Conservation (phyloP, 192 early-diverging fungal genomes). For the Chytriomyces sp. region DNA sequence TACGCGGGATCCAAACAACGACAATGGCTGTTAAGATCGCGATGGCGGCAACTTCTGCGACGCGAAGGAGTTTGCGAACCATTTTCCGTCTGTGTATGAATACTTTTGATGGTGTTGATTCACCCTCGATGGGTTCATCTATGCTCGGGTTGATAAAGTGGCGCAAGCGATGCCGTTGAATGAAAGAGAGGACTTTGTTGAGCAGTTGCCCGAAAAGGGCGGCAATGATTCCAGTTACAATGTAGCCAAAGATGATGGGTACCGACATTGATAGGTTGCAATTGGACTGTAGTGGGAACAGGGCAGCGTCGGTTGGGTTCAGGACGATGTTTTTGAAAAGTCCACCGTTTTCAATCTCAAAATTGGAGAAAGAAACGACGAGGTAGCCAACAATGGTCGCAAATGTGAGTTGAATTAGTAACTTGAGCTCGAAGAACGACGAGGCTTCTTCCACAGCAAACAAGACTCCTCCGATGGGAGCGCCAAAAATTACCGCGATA, state of each 20-base stretch:
- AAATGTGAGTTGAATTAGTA: constrained; percentile 29
- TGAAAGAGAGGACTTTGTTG: constrained; percentile 28
- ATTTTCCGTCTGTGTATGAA: too few species aligned
- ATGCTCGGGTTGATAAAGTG: constrained; percentile 8
- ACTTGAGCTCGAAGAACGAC: constrained; percentile 33
- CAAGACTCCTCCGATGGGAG: constrained; percentile 39
- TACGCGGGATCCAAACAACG: neutral
- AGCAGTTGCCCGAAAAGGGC: constrained; percentile 32
- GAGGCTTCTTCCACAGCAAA: constrained; percentile 42
- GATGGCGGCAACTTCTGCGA: neutral
- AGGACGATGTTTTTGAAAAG: neutral
- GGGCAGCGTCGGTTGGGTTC: neutral
- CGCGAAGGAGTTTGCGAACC: neutral
- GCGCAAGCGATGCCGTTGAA: constrained; percentile 27
- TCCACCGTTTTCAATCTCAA: neutral
- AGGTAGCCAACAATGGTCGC: constrained; percentile 34
- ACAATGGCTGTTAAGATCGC: neutral
- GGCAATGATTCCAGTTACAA: constrained; percentile 21
- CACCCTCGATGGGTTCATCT: neutral
- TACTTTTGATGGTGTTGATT: too few species aligned
- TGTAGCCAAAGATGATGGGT: constrained; percentile 8
- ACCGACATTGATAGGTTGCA: neutral
- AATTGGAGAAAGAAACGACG: constrained; percentile 15
- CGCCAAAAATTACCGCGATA: constrained; percentile 38
- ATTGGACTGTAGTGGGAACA: constrained; percentile 14